Conservation (phyloP, 768 basidiomycete genomes). For the Paxillus ammoniavirescens region DNA sequence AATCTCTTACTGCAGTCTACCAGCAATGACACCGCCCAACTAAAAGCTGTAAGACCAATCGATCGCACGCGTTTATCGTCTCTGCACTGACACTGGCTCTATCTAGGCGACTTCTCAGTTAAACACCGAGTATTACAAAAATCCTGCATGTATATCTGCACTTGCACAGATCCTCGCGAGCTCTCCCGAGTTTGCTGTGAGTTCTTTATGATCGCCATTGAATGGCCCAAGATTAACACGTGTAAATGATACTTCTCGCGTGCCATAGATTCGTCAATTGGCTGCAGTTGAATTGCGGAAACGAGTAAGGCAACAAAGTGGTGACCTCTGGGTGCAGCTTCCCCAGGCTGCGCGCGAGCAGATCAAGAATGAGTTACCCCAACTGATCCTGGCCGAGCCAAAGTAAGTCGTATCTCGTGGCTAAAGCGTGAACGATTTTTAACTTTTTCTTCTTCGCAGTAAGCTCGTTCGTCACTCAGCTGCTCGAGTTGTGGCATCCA, state of each 20-base stretch:
- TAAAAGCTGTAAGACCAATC: conserved; percentile 74
- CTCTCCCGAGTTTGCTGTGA: conserved; percentile 79
- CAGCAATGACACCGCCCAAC: conserved; percentile 76
- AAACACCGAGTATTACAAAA: conserved; percentile 92
- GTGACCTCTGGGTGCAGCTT: conserved; percentile 77
- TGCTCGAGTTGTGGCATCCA: conserved; percentile 89
- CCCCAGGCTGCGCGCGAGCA: conserved; percentile 66
- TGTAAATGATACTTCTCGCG: background rate
- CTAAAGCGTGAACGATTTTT: background rate
- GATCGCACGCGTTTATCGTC: conserved; percentile 26
- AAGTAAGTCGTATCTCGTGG: conserved; percentile 48
- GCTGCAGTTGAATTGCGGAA: conserved; percentile 97
- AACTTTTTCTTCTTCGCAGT: conserved; percentile 40
- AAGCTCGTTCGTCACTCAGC: conserved; percentile 90
- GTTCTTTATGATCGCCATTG: conserved; percentile 31
- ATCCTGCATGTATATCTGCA: conserved; percentile 85
- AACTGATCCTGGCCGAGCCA: conserved; percentile 72
- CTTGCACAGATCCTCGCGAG: conserved; percentile 84
- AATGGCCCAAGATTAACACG: conserved; percentile 7
- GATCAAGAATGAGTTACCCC: conserved; percentile 83
- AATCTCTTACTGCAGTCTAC: conserved; percentile 82
- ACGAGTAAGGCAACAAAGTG: conserved; percentile 78
- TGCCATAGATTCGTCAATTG: conserved; percentile 84
- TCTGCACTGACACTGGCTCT: conserved; percentile 9
- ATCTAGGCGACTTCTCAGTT: conserved; percentile 84